A percentile compares a stretch with the other conserved stretches of the same genome.
phyloP scores from a whole-genome alignment of 1,284 basidiomycete genomes.

The Phenoliferia sp. region DNA sequence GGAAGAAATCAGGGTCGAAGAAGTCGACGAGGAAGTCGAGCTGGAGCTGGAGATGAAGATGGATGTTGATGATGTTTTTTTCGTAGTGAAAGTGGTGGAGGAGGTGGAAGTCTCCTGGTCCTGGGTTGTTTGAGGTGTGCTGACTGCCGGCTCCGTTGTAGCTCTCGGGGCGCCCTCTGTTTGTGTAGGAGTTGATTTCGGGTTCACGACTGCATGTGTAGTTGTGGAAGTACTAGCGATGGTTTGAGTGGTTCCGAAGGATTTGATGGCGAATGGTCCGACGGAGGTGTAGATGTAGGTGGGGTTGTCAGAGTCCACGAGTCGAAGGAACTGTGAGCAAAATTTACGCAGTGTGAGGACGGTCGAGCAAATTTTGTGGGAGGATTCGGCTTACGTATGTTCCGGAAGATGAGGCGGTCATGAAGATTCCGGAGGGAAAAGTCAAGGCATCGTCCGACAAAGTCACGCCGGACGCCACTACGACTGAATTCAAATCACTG shows the following conservation, averaged over 20 bases:
- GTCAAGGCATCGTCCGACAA: no score
- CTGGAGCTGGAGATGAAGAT: no score
- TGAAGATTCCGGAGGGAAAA: neutral
- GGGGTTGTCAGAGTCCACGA: neutral
- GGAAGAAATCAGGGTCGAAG: neutral
- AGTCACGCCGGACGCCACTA: neutral
- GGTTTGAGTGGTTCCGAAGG: neutral
- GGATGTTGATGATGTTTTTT: neutral
- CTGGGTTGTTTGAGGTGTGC: no score
- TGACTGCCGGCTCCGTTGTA: neutral
- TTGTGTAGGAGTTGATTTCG: neutral
- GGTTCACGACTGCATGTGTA: neutral
- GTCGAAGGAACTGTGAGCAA: neutral
- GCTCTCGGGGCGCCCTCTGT: neutral
- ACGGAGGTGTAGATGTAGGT: neutral
- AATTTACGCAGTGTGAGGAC: neutral
- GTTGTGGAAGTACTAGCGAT: neutral
- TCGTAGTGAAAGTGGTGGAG: neutral
- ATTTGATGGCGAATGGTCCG: neutral
- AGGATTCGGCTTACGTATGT: neutral
- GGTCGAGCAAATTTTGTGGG: neutral
- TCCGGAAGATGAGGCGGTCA: neutral
- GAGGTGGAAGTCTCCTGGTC: no score
- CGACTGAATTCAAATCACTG: no score
- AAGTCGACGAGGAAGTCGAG: no score